These are phyloP conservation scores for Hypoxylon perforatum DNA, from an alignment of 495 filamentous ascomycete genomes.

Conservation along the genomic window DNA sequence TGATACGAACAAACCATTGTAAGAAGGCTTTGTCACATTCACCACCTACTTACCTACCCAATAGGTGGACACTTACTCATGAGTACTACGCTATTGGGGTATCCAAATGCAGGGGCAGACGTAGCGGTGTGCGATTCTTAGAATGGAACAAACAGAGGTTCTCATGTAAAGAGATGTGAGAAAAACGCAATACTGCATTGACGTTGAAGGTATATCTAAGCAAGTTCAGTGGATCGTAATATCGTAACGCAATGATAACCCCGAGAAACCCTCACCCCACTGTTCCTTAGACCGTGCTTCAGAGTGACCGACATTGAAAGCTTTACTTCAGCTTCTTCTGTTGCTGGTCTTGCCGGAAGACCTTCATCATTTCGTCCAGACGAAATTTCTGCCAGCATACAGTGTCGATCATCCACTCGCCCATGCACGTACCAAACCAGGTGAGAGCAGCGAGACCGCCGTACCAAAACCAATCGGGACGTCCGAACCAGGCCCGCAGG, in stretches of 20 bases:
- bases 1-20: not conserved
- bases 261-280: not conserved
- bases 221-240: no score
- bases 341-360: slow-evolving; percentile 38
- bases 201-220: no score
- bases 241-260: no score
- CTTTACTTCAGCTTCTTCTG: slow-evolving; percentile 46
- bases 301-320: not conserved
- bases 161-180: no score
- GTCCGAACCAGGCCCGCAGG: slow-evolving; percentile 53
- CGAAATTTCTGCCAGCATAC: slow-evolving; percentile 51
- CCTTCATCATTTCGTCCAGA: slow-evolving; percentile 50
- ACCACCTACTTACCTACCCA: no score
- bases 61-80: no score
- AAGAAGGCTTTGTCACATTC: slow-evolving; percentile 8
- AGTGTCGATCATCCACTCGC: slow-evolving; percentile 57
- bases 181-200: no score
- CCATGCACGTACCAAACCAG: slow-evolving; percentile 50
- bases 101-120: no score
- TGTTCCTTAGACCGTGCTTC: not conserved
- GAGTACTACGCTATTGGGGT: no score
- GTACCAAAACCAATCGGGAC: slow-evolving; percentile 61
- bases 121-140: no score
- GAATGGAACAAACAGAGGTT: no score
- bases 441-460: slow-evolving; percentile 50